These are phyloP conservation scores for Aspergillus haitiensis DNA, from an alignment of 495 filamentous ascomycete genomes.

Conservation along the genomic window DNA sequence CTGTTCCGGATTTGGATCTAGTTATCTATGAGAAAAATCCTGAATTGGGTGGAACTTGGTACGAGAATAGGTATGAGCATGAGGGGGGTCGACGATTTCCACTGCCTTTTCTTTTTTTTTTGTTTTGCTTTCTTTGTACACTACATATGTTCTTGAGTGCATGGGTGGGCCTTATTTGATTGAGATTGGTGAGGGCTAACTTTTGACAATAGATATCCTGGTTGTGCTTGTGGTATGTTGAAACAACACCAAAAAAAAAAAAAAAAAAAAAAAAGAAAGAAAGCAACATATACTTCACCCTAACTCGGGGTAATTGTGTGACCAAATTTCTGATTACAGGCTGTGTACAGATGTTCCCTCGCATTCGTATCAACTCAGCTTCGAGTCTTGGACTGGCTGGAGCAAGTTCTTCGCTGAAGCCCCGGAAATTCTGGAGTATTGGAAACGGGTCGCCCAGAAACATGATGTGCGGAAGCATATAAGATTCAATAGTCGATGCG, in stretches of 20 bases:
- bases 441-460: background rate
- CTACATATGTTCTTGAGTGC: too few relatives aligned
- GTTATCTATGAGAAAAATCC: slow-evolving; percentile 2
- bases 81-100: too few relatives aligned
- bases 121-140: too few relatives aligned
- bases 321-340: background rate
- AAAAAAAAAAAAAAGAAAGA: background rate
- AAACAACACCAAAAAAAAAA: background rate
- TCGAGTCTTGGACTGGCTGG: background rate
- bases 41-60: background rate
- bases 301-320: background rate
- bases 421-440: background rate
- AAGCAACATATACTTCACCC: background rate
- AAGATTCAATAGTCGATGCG: slow-evolving; percentile 36
- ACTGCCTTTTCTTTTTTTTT: too few relatives aligned
- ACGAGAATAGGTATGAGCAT: background rate
- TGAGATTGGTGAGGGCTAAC: background rate
- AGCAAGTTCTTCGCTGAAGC: too few relatives aligned
- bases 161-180: too few relatives aligned
- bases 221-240: background rate
- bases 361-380: background rate
- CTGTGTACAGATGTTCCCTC: background rate
- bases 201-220: background rate
- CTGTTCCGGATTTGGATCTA: background rate
- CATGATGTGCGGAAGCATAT: slow-evolving; percentile 38